phyloP scores from a whole-genome alignment of 1,284 basidiomycete genomes.

The Porogramme epimiltina region DNA sequence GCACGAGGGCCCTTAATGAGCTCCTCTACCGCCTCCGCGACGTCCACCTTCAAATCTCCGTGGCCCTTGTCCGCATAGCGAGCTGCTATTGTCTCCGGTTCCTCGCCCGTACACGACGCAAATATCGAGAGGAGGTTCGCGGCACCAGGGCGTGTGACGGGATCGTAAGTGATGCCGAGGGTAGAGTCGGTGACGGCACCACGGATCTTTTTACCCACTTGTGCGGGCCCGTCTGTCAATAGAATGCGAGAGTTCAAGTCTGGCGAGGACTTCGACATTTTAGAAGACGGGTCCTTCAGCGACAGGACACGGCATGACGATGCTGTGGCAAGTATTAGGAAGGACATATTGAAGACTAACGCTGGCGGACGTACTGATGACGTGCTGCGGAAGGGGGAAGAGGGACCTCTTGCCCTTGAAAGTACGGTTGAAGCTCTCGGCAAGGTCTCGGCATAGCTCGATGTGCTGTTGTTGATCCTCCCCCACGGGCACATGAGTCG shows the following conservation, averaged over 20 bases:
- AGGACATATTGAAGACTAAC: neutral
- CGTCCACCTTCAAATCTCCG: slow-evolving; percentile 71
- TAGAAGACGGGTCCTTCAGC: slow-evolving; percentile 81
- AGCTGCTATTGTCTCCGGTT: slow-evolving; percentile 48
- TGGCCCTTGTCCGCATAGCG: slow-evolving; percentile 63
- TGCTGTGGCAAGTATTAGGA: slow-evolving; percentile 54
- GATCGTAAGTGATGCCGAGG: slow-evolving; percentile 77
- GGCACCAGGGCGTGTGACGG: slow-evolving; percentile 75
- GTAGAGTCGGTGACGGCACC: slow-evolving; percentile 87
- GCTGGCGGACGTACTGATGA: slow-evolving; percentile 78
- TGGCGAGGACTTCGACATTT: slow-evolving; percentile 95
- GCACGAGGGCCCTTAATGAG: slow-evolving; percentile 69
- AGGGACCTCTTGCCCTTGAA: slow-evolving; percentile 46
- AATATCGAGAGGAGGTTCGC: slow-evolving; percentile 85
- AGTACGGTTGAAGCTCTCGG: slow-evolving; percentile 80
- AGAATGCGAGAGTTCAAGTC: slow-evolving; percentile 83
- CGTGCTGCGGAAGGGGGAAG: slow-evolving; percentile 75
- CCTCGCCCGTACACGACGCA: slow-evolving; percentile 61
- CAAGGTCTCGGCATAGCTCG: slow-evolving; percentile 85
- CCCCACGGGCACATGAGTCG: slow-evolving; percentile 93
- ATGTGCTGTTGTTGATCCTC: slow-evolving; percentile 96
- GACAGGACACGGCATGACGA: slow-evolving; percentile 80
- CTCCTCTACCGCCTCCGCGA: slow-evolving; percentile 74
- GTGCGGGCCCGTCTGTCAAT: slow-evolving; percentile 72
- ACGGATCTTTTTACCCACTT: slow-evolving; percentile 76